phyloP scores from a whole-genome alignment of 768 basidiomycete genomes.

The Russula olivacea region DNA sequence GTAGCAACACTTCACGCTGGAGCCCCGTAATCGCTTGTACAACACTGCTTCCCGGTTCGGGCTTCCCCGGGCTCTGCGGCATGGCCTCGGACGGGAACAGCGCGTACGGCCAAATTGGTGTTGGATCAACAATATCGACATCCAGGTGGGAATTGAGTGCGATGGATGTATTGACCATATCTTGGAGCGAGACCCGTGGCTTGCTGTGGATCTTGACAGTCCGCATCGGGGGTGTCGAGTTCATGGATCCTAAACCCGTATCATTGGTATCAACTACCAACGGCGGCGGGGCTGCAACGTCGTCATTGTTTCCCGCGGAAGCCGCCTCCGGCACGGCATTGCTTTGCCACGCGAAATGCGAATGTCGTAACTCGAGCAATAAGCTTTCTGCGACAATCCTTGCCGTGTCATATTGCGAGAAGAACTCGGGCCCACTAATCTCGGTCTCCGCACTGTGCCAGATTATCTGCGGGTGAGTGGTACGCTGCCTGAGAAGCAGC shows the following conservation, averaged over 20 bases:
- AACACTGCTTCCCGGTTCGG: slow-evolving; percentile 42
- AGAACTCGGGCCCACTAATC: slow-evolving; percentile 18
- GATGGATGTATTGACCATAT: slow-evolving; percentile 68
- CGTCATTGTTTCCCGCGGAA: not conserved
- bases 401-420: slow-evolving; percentile 15
- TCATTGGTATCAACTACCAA: slow-evolving; percentile 14
- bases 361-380: slow-evolving; percentile 23
- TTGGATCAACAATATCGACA: slow-evolving; percentile 50
- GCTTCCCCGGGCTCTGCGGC: slow-evolving; percentile 19
- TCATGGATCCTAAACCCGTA: not conserved
- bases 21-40: slow-evolving; percentile 61
- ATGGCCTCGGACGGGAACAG: slow-evolving; percentile 35
- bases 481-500: slow-evolving; percentile 23
- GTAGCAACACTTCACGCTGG: slow-evolving; percentile 68
- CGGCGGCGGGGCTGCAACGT: not conserved
- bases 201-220: slow-evolving; percentile 16
- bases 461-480: slow-evolving; percentile 22
- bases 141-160: slow-evolving; percentile 67
- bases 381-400: slow-evolving; percentile 22
- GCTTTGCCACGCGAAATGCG: slow-evolving; percentile 2
- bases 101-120: slow-evolving; percentile 46
- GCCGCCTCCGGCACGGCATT: not conserved
- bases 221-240: slow-evolving; percentile 18
- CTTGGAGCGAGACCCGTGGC: slow-evolving; percentile 53
- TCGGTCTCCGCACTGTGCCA: slow-evolving; percentile 21